Evolutionary conservation across 2,329 filamentous ascomycete species (phyloP), one percentile per base, ranked within the genome.

Genomic region (Sporothrix schenckii): DNA sequence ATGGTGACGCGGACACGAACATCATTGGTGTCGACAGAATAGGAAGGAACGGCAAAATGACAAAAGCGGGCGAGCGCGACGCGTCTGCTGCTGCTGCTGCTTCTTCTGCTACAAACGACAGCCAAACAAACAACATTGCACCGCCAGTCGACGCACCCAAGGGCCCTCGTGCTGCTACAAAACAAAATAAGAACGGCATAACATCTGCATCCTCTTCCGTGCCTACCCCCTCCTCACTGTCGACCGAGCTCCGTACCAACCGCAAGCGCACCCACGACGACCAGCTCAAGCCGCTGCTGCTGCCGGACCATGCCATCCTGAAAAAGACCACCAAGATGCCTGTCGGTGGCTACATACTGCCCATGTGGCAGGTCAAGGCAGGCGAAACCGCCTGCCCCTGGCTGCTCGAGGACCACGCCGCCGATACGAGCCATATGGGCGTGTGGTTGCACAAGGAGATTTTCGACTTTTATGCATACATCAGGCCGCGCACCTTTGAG

Each of bases 381-480:
- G 77, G 77, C 11, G 80, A 84, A 70, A 77, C 83, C 9, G 75
- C 81, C 0, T 84, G 82, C 71, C 93, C 93, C 2, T 95, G 92
- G 92, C 78, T 84, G 9, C 76, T 79, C 52, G 84, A 90, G 73
- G 86, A 90, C 76, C 85, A 84, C 19, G 47, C n/a, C 14, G 70
- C n/a, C 50, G 66, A 53, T 58, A 86, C 85, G 3, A 77, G 77
- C 27, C 82, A 84, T 53, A 84, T 86, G 80, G 85, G 82, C 65
- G 84, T 85, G 41, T 87, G 89, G 79, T 82, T 99, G 34, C 93
- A 98, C 79, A 92, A 93, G 76, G 95, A 99, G 79, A 89, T 98
- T 56, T 82, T 91, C 41, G 92, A 96, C 75, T 98, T 97, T 78
- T 96, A 94, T 78, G 84, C 94, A 49, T 96, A 90, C 78, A 91